Percentiles rank a stretch among this genome's conserved stretches.
Conservation (phyloP, 306 rosid genomes). For the Castanospermum australe region DNA sequence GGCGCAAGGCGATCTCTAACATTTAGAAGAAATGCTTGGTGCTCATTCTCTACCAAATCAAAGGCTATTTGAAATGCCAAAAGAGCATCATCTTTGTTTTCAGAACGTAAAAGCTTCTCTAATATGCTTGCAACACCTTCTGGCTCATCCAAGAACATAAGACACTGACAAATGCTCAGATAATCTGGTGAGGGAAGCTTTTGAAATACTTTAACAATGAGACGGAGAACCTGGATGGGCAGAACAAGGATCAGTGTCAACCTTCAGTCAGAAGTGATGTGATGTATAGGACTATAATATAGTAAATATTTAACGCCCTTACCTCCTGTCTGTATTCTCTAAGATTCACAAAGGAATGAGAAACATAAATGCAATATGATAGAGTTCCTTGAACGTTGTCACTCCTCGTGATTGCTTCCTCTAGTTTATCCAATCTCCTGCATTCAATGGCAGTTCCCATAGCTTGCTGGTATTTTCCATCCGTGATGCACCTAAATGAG, state of each 20-base stretch:
- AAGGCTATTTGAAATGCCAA: constrained; percentile 93
- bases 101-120: constrained; percentile 86
- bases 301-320: constrained; percentile 16
- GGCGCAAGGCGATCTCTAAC: constrained; percentile 78
- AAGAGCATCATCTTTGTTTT: constrained; percentile 90
- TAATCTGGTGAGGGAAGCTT: constrained; percentile 94
- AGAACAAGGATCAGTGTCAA: constrained; percentile 24
- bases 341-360: constrained; percentile 90
- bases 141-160: constrained; percentile 93
- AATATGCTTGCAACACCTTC: constrained; percentile 87
- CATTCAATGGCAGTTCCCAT: constrained; percentile 98
- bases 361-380: constrained; percentile 84
- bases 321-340: constrained; percentile 96
- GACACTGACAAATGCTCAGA: constrained; percentile 96
- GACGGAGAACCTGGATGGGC: constrained; percentile 73
- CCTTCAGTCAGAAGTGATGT: neutral
- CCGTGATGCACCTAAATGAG: constrained; percentile 72
- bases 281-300: constrained; percentile 8
- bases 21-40: constrained; percentile 87
- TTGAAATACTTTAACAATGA: constrained; percentile 90
- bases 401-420: constrained; percentile 96
- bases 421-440: constrained; percentile 95
- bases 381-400: constrained; percentile 90
- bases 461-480: constrained; percentile 96
- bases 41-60: constrained; percentile 95